Conservation (phyloP, 257 asterid species). For the Rubia yunnanensis region DNA sequence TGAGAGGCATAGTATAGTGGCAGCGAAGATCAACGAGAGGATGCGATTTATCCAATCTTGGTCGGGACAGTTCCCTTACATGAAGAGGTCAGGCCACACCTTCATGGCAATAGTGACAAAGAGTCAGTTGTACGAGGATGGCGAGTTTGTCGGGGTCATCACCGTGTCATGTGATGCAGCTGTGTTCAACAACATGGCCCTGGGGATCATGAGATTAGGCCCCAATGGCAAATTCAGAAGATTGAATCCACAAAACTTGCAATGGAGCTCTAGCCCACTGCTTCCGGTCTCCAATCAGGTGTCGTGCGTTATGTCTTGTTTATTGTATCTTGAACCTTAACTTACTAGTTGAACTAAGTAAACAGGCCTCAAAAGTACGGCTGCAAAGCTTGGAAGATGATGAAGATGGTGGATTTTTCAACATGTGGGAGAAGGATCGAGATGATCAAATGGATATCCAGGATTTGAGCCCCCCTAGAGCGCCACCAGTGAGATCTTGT, state of each 20-base stretch:
- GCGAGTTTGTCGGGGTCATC: slow-evolving; percentile 49
- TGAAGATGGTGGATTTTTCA: slow-evolving; percentile 18
- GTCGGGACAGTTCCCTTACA: slow-evolving; percentile 67
- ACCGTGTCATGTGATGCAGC: slow-evolving; percentile 69
- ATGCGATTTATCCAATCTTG: slow-evolving; percentile 44
- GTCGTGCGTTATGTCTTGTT: no score
- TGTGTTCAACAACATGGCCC: slow-evolving; percentile 31
- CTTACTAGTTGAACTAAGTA: slow-evolving; percentile 10
- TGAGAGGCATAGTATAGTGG: slow-evolving; percentile 35
- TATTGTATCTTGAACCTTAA: no score
- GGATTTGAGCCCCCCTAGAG: slow-evolving; percentile 43
- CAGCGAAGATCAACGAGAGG: slow-evolving; percentile 24
- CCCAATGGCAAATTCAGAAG: slow-evolving; percentile 25
- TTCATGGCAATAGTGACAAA: slow-evolving; percentile 60
- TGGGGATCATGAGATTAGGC: slow-evolving; percentile 17
- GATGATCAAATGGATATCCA: slow-evolving; percentile 21
- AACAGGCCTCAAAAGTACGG: slow-evolving; percentile 53
- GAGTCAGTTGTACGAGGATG: slow-evolving; percentile 59
- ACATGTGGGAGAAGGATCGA: slow-evolving; percentile 24
- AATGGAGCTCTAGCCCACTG: slow-evolving; percentile 23
- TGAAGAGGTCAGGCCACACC: slow-evolving; percentile 42
- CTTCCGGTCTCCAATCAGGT: slow-evolving; percentile 59
- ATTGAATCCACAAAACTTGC: slow-evolving; percentile 31
- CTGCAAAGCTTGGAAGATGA: slow-evolving; percentile 26
- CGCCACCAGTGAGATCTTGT: slow-evolving; percentile 50